Evolutionary conservation across 2,329 filamentous ascomycete genomes (phyloP).

Genomic region (Volutella citrinella): DNA sequence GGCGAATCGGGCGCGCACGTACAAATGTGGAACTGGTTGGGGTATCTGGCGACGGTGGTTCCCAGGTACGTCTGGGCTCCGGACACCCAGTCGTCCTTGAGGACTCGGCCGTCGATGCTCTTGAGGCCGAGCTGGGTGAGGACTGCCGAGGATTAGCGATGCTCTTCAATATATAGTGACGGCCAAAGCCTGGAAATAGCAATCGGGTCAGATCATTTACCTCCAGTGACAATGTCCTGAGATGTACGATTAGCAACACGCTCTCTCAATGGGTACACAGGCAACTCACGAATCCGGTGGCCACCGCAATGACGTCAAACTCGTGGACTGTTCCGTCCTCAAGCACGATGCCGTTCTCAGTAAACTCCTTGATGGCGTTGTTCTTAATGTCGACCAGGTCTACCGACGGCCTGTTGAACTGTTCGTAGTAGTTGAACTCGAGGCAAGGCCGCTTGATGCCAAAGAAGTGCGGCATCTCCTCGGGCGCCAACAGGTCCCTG

Average conservation of each 20-base stretch:
- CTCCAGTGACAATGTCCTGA: conserved; percentile 35
- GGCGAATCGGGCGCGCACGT: too few species aligned
- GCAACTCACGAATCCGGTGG: conserved; percentile 43
- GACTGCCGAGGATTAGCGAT: conserved; percentile 16
- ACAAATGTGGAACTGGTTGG: conserved; percentile 52
- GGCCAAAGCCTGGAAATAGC: background rate
- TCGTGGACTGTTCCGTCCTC: conserved; percentile 40
- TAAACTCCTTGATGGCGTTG: conserved; percentile 39
- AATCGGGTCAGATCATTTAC: too few species aligned
- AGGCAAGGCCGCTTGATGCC: conserved; percentile 49
- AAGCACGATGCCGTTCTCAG: conserved; percentile 38
- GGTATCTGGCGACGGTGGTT: conserved; percentile 40
- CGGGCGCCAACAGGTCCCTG: conserved; percentile 50
- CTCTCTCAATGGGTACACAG: too few species aligned
- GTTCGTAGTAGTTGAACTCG: conserved; percentile 44
- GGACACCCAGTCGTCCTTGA: conserved; percentile 40
- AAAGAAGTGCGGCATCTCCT: conserved; percentile 50
- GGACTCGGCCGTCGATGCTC: conserved; percentile 35
- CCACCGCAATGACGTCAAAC: conserved; percentile 42
- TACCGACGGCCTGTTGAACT: conserved; percentile 43
- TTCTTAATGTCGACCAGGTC: conserved; percentile 40
- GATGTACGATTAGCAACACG: too few species aligned
- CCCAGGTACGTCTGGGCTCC: conserved; percentile 45
- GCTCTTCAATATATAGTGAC: background rate
- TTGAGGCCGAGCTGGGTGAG: conserved; percentile 45